Conservation (phyloP, 768 basidiomycete genomes). For the Trametes cinnabarina region DNA sequence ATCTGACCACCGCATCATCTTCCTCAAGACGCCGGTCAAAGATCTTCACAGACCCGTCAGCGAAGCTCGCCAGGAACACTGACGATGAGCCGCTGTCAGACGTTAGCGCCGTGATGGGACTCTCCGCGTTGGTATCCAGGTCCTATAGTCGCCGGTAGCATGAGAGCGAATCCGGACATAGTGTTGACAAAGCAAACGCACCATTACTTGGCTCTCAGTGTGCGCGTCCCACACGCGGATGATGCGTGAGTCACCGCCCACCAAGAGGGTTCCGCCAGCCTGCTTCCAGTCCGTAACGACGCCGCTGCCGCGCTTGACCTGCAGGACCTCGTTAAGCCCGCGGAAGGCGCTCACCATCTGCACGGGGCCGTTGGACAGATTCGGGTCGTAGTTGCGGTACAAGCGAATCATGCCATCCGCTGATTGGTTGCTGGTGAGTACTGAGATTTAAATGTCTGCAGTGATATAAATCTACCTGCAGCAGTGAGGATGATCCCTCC, state of each 20-base stretch:
- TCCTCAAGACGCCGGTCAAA: conserved; percentile 90
- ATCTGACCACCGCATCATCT: conserved; percentile 78
- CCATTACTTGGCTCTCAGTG: conserved; percentile 74
- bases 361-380: conserved; percentile 64
- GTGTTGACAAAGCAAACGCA: conserved; percentile 34
- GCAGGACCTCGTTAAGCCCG: conserved; percentile 75
- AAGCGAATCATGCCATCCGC: conserved; percentile 92
- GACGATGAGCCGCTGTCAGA: conserved; percentile 76
- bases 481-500: conserved; percentile 87
- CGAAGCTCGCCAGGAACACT: conserved; percentile 87
- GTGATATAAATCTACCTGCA: conserved; percentile 54
- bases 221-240: conserved; percentile 96
- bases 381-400: conserved; percentile 88
- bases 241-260: conserved; percentile 86
- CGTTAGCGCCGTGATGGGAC: conserved; percentile 81
- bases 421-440: conserved; percentile 31
- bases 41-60: conserved; percentile 83
- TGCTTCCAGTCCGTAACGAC: conserved; percentile 95
- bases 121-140: conserved; percentile 84
- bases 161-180: neutral
- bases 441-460: neutral
- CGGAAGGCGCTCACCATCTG: conserved; percentile 95
- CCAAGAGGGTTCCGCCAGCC: conserved; percentile 76
- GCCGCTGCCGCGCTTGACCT: conserved; percentile 74
- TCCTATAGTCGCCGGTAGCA: conserved; percentile 50